Base-by-base conservation (phyloP, 352 stramenopile genomes). In the Thalassiosira exigua region DNA sequence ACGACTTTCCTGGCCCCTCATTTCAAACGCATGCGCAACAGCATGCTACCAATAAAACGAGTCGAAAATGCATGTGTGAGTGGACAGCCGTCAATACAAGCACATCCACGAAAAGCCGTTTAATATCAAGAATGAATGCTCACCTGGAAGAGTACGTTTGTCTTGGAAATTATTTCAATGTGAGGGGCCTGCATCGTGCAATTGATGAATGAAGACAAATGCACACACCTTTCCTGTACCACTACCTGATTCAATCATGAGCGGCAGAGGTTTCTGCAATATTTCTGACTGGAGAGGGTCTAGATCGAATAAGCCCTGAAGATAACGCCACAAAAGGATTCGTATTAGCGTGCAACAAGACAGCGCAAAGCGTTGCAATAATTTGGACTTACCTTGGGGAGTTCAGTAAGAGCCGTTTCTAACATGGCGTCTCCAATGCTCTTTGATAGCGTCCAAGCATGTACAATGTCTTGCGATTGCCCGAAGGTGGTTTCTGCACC, bases 221-320 rank as follows among this genome's bases (percentile, higher is more conserved):
- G 29, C 26, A 2, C 60, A n/a, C 19, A 60, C 61, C 42, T 83
- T 83, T 11, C 77, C 77, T 33, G 77, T 85, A 59, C 77, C 71
- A 32, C 58, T 75, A 27, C 77, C 48, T 26, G 71, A 82, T 51
- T 85, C 77, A 21, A 85, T 19, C 19, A 85, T 32, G 30, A 85
- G 26, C 33, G 71, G 77, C 27, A 61, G 65, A 24, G 5, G 2
- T 17, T 52, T 2, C 21, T 29, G n/a, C n/a, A 61, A 11, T 64
- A 85, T 56, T 24, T 59, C 24, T 60, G 42, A 36, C 65, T 85
- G 77, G 0, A n/a, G 41, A 27, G 77, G 33, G 71, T 85, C 77
- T 21, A 85, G 54, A 65, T 79, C 51, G 30, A 85, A 79, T 26
- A 21, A 73, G 21, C 71, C 77, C 54, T 71, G 7, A 21, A 19